A percentile compares a stretch with the other conserved stretches of the same genome.
These are phyloP conservation scores for Forsythia suspensa DNA, from an alignment of 257 asterid genomes.

Conservation along the genomic window DNA sequence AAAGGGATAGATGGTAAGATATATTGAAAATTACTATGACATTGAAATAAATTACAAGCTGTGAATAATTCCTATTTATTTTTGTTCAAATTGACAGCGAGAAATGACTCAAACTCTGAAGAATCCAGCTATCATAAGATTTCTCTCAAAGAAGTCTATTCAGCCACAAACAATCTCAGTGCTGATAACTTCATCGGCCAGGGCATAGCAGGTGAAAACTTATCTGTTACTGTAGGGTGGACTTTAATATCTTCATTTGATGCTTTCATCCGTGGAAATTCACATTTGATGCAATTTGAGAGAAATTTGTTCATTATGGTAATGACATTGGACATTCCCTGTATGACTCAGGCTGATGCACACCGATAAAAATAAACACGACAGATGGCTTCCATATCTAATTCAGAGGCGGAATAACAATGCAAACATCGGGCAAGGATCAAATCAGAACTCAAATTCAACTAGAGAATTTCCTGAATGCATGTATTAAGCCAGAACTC, in stretches of 20 bases:
- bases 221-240: not conserved
- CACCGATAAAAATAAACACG: not conserved
- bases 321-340: too few species aligned
- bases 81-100: slow-evolving; percentile 25
- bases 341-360: too few species aligned
- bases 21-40: not conserved
- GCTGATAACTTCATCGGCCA: slow-evolving; percentile 76
- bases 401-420: not conserved
- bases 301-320: not conserved
- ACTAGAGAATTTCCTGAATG: not conserved
- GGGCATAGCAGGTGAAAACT: slow-evolving; percentile 67
- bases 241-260: not conserved
- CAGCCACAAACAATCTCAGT: slow-evolving; percentile 60
- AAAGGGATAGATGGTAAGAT: slow-evolving; percentile 33
- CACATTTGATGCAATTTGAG: not conserved
- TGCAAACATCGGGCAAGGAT: not conserved
- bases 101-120: slow-evolving; percentile 28
- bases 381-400: not conserved
- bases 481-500: not conserved
- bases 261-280: not conserved
- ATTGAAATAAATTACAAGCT: not conserved
- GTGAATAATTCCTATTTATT: not conserved
- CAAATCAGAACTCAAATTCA: not conserved
- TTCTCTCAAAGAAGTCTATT: slow-evolving; percentile 47
- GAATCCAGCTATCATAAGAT: slow-evolving; percentile 39